Evolutionary conservation across 768 basidiomycete genomes (phyloP).

Genomic region (Tricholomella constricta): DNA sequence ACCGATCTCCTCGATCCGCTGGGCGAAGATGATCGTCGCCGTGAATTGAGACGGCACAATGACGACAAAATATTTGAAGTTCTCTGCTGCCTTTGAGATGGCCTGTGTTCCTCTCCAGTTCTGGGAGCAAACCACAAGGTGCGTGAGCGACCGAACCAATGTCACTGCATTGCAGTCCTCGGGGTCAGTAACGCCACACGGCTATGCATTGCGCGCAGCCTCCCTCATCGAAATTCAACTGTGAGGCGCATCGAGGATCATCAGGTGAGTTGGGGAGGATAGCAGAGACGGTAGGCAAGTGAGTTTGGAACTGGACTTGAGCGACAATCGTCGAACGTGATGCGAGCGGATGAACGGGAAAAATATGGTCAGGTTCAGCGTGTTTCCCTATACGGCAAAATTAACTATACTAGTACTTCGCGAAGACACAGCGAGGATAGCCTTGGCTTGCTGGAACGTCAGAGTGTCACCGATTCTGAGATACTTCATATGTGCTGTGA

Average conservation of each 20-base stretch:
- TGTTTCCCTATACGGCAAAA: constrained; percentile 17
- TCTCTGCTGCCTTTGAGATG: constrained; percentile 17
- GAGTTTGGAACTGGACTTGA: constrained; percentile 18
- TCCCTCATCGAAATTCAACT: constrained; percentile 23
- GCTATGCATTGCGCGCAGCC: constrained; percentile 12
- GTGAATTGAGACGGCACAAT: constrained; percentile 16
- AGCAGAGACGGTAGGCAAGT: constrained; percentile 22
- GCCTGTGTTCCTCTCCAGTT: constrained; percentile 24
- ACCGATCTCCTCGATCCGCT: constrained; percentile 20
- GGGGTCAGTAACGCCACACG: neutral
- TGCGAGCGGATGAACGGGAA: constrained; percentile 20
- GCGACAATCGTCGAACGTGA: constrained; percentile 12
- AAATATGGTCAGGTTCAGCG: constrained; percentile 19
- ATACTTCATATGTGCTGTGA: constrained; percentile 8
- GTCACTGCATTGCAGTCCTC: constrained; percentile 5
- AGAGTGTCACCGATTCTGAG: constrained; percentile 19
- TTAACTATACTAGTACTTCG: constrained; percentile 11
- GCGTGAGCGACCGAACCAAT: constrained; percentile 20
- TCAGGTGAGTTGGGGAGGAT: constrained; percentile 26
- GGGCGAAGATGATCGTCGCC: constrained; percentile 13
- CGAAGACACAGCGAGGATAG: constrained; percentile 18
- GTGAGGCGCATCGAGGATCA: constrained; percentile 23
- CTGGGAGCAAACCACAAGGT: constrained; percentile 22
- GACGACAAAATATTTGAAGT: constrained; percentile 22
- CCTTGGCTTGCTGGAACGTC: constrained; percentile 20